Percentiles rank a stretch among this genome's conserved stretches.
phyloP scores from a whole-genome alignment of 1,139 yeast genomes.

The Blastobotrys niveus region DNA sequence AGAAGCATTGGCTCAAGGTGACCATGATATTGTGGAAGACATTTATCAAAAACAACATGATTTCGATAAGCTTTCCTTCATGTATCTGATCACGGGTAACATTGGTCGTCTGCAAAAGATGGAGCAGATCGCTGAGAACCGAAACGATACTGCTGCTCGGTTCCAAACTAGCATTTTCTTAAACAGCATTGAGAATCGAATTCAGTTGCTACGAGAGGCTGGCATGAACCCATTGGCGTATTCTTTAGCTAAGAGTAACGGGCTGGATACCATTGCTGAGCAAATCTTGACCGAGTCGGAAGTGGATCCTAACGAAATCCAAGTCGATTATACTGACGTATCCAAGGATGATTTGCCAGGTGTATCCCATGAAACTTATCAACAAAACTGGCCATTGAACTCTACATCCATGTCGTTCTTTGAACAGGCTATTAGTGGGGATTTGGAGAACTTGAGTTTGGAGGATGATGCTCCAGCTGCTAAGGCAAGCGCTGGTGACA shows the following conservation, averaged over 20 bases:
- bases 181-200: conserved; percentile 70
- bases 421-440: conserved; percentile 73
- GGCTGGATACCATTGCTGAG: conserved; percentile 68
- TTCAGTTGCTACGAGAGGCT: conserved; percentile 65
- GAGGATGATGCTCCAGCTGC: conserved; percentile 39
- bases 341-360: conserved; percentile 40
- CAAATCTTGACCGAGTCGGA: conserved; percentile 62
- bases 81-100: conserved; percentile 82
- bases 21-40: conserved; percentile 75
- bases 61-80: conserved; percentile 83
- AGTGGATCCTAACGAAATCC: conserved; percentile 56
- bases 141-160: conserved; percentile 75
- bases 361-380: conserved; percentile 43
- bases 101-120: conserved; percentile 66
- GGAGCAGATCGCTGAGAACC: conserved; percentile 84
- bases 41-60: conserved; percentile 83
- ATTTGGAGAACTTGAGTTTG: conserved; percentile 57
- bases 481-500: conserved; percentile 28
- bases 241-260: conserved; percentile 84
- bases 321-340: conserved; percentile 43
- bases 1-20: conserved; percentile 89
- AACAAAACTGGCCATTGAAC: conserved; percentile 76
- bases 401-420: conserved; percentile 70
- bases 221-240: conserved; percentile 89
- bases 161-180: conserved; percentile 78